Conservation (phyloP, 2,329 filamentous ascomycete genomes). For the Fusarium sp. region DNA sequence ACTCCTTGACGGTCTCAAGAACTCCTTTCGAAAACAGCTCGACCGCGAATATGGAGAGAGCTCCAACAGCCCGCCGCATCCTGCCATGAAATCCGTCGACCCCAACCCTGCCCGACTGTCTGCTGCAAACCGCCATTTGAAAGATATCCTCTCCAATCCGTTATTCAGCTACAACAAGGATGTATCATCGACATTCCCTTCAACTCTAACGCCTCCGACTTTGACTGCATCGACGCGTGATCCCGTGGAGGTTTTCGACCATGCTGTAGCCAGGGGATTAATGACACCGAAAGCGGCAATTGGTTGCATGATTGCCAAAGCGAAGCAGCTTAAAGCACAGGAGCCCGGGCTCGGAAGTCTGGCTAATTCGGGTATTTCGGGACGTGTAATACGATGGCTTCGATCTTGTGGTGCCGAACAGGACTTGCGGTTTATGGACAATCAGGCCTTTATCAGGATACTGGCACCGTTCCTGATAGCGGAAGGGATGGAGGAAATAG, state of each 20-base stretch:
- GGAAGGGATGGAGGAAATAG: conserved; percentile 60
- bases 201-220: conserved; percentile 17
- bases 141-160: conserved; percentile 65
- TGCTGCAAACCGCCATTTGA: conserved; percentile 58
- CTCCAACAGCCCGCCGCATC: conserved; percentile 38
- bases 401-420: conserved; percentile 59
- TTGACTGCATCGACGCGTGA: conserved; percentile 44
- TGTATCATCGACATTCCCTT: conserved; percentile 30
- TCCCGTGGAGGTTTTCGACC: conserved; percentile 65
- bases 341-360: conserved; percentile 44
- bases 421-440: conserved; percentile 56
- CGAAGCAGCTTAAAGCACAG: conserved; percentile 52
- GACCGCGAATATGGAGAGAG: conserved; percentile 64
- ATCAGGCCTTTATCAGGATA: conserved; percentile 50
- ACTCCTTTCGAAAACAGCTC: conserved; percentile 66
- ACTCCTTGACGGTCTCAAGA: conserved; percentile 64
- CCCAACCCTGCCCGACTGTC: conserved; percentile 49
- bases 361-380: conserved; percentile 55
- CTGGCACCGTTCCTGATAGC: conserved; percentile 62
- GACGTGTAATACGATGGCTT: conserved; percentile 63
- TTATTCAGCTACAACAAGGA: conserved; percentile 56
- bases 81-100: conserved; percentile 32
- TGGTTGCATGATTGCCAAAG: conserved; percentile 62
- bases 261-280: conserved; percentile 63
- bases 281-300: conserved; percentile 64